These are phyloP conservation scores for Omphalotus olearius DNA, from an alignment of 1,284 basidiomycete genomes.

Conservation along the genomic window DNA sequence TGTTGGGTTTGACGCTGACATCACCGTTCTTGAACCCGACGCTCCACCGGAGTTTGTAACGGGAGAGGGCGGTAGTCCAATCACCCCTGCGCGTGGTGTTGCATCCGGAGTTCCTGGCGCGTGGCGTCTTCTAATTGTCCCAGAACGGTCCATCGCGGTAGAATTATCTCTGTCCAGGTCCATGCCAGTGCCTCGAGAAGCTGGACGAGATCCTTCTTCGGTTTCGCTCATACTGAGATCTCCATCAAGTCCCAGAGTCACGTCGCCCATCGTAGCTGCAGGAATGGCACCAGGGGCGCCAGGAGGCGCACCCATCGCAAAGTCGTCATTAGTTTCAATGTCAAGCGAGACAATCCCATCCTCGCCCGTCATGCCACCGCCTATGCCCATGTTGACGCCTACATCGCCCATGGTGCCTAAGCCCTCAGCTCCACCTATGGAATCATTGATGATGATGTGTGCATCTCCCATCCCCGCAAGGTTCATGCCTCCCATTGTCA, in stretches of 20 bases:
- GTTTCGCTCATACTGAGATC: slow-evolving; percentile 18
- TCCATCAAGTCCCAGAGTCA: slow-evolving; percentile 12
- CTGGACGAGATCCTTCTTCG: slow-evolving; percentile 11
- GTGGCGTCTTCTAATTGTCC: slow-evolving; percentile 6
- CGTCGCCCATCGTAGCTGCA: slow-evolving; percentile 9
- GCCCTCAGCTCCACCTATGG: slow-evolving; percentile 39
- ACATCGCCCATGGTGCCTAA: slow-evolving; percentile 30
- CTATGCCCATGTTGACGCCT: slow-evolving; percentile 7
- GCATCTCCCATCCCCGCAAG: slow-evolving; percentile 39
- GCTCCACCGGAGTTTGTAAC: neutral
- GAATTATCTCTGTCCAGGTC: neutral
- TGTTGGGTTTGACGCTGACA: slow-evolving; percentile 3
- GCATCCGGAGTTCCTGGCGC: slow-evolving; percentile 29
- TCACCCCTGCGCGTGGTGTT: slow-evolving; percentile 32
- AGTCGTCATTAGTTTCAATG: slow-evolving; percentile 59
- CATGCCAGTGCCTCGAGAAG: neutral
- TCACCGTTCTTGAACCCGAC: slow-evolving; percentile 16
- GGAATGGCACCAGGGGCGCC: slow-evolving; percentile 68
- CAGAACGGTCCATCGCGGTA: slow-evolving; percentile 6
- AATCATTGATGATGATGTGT: slow-evolving; percentile 65
- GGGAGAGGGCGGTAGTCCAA: slow-evolving; percentile 19
- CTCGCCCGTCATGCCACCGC: slow-evolving; percentile 49
- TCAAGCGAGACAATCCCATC: slow-evolving; percentile 70
- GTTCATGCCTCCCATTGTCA: slow-evolving; percentile 16
- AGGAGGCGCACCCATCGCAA: slow-evolving; percentile 82